A percentile compares a stretch with the other conserved stretches of the same genome.
These are phyloP conservation scores for Trichocomaceae sp. DNA, from an alignment of 2,329 filamentous ascomycete genomes.

Conservation along the genomic window DNA sequence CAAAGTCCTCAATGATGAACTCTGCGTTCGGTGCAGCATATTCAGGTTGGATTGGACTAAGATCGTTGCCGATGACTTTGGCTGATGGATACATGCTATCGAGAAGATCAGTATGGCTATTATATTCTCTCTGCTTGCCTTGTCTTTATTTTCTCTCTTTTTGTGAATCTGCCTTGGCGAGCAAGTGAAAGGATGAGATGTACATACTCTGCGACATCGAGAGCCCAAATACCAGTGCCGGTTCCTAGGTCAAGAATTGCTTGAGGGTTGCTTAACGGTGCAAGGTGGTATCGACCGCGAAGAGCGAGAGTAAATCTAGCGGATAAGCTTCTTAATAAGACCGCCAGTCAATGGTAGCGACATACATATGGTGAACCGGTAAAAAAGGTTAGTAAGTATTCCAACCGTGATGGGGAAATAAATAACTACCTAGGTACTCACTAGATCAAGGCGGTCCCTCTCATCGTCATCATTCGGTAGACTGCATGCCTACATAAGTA, in stretches of 20 bases:
- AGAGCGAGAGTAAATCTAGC: conserved; percentile 17
- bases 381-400: too few species aligned
- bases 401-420: too few species aligned
- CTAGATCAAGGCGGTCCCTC: too few species aligned
- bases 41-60: conserved; percentile 7
- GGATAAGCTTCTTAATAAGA: conserved; percentile 10
- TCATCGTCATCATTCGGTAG: too few species aligned
- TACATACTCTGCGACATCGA: conserved; percentile 10
- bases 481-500: too few species aligned
- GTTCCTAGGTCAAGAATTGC: conserved; percentile 9
- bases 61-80: conserved; percentile 9
- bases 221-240: conserved; percentile 6
- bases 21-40: conserved; percentile 16
- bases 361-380: too few species aligned
- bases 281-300: conserved; percentile 5
- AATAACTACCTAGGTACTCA: too few species aligned
- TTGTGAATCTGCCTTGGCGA: background rate
- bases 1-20: conserved; percentile 20
- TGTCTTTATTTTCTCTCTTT: too few species aligned
- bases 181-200: background rate
- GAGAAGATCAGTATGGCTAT: too few species aligned
- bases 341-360: too few species aligned
- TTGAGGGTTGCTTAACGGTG: conserved; percentile 7
- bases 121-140: too few species aligned
- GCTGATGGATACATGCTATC: conserved; percentile 4